Base-by-base conservation (phyloP, 805 yeast genomes). In the Lipomyces japonicus region DNA sequence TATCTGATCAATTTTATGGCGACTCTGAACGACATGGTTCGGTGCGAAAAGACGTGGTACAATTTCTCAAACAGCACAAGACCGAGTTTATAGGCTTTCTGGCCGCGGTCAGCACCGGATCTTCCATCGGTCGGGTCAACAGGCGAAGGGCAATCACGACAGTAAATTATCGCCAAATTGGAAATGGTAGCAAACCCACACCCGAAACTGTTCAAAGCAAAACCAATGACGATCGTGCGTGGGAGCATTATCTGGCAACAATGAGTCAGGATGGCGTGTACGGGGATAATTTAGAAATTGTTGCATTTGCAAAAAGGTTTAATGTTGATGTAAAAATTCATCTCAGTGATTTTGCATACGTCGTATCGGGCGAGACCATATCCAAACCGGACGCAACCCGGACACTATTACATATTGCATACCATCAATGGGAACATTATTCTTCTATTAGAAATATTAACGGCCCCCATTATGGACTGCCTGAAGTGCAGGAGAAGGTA, bases 401-500 rank as follows among this genome's bases (percentile, higher is more conserved):
- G 21, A 24, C 14, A 34, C 24, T 57, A 40, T 44, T 65, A 2
- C 74, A 70, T 44, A 55, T 71, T 35, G 75, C 73, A 3, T 71
- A 71, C 41, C 75, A 71, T 39, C 61, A 68, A 0, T 71, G 75
- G 75, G 75, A 71, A 49, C 75, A 71, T 56, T 71, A 71, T 47
- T 69, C 74, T 10, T 68, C 72, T 10, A 70, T 70, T 3, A 59
- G 75, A 23, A 65, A 68, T 42, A 46, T 61, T n/a, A 59, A 55
- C 14, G 73, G 73, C 1, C 73, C 75, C 2, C 68, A 65, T 39
- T 41, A 51, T 4, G 74, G 74, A 3, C 49, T 53, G 5, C 68
- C 68, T 1, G 48, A 55, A 10, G 61, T 65, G 16, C 42, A 34
- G 1, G 58, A 53, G 26, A 19, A 36, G 50, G 55, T 46, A 16